Base-by-base conservation (phyloP, 345 rosid species). In the Pseudoturritis turrita region DNA sequence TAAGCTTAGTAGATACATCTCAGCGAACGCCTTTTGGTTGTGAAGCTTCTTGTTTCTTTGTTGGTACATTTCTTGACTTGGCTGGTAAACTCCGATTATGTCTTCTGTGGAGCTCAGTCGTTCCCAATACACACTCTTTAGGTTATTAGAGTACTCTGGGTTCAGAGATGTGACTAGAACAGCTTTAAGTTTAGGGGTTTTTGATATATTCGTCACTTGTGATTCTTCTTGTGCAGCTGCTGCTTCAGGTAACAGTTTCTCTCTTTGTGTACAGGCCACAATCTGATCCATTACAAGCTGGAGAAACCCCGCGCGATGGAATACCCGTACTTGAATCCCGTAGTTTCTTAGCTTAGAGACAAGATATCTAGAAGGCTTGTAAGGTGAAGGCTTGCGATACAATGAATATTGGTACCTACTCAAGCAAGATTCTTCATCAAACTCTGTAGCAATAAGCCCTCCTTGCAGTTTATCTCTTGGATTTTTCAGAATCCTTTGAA, bases 291-390 rank as follows among this genome's bases (percentile, higher is more conserved):
- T 65, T 1, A 80, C 67, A 5, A 1, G 4, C 44, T 60, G 36
- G 17, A 37, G 14, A 29, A 37, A 72, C 2, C 31, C 64, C 7
- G 5, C 11, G 3, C 1, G 13, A 29, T 36, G 40, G 18, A 37
- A 43, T 64, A 77, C 57, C 13, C 79, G 33, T 21, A 80, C 25
- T 64, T 80, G 83, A 23, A 80, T 64, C 33, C 83, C 76, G 25
- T 82, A 79, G 67, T 13, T 62, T 65, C 79, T 66, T 14, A 79
- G 77, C 43, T 70, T 76, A 35, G 83, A 79, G 58, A 73, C 10
- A 8, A 82, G 83, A 43, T 65, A 60, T 14, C 51, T 3, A 36
- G 77, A 70, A 47, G 79, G 61, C 5, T 26, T 77, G 62, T 70
- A 61, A 8, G 72, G 76, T 3, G 62, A 71, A 36, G 72, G 8